Conservation (phyloP, 148 eudicot species). For the Rhododendron kiyosumense region DNA sequence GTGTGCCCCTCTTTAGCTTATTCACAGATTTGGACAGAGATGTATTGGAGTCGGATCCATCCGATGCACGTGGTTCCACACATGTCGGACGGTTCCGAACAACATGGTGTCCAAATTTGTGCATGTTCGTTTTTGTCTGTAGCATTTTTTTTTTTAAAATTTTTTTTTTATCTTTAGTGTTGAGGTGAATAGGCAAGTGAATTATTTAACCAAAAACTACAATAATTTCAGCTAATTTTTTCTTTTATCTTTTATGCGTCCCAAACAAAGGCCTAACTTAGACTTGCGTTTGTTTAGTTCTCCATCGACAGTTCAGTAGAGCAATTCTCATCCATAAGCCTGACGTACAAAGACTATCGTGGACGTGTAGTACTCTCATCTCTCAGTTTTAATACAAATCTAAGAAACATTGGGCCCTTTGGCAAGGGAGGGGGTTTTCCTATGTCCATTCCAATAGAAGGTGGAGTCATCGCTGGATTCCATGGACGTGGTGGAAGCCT, state of each 20-base stretch:
- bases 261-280: neutral
- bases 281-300: too few relatives aligned
- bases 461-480: neutral
- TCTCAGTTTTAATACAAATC: neutral
- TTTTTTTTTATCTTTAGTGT: neutral
- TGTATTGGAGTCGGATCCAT: neutral
- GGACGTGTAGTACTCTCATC: neutral
- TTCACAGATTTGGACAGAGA: neutral
- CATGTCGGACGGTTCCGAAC: too few relatives aligned
- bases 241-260: too few relatives aligned
- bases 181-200: neutral
- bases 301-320: too few relatives aligned
- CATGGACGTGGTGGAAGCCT: too few relatives aligned
- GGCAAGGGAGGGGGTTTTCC: neutral
- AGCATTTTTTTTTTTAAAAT: neutral
- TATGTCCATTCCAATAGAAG: neutral
- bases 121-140: neutral
- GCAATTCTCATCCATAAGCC: neutral
- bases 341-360: neutral
- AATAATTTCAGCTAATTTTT: too few relatives aligned
- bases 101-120: too few relatives aligned
- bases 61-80: too few relatives aligned
- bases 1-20: neutral
- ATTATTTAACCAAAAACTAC: neutral
- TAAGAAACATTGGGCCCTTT: neutral